Percentiles rank a stretch among this genome's conserved stretches.
Conservation (phyloP, 495 filamentous ascomycete species). For the Aspergillus kassunensis region DNA sequence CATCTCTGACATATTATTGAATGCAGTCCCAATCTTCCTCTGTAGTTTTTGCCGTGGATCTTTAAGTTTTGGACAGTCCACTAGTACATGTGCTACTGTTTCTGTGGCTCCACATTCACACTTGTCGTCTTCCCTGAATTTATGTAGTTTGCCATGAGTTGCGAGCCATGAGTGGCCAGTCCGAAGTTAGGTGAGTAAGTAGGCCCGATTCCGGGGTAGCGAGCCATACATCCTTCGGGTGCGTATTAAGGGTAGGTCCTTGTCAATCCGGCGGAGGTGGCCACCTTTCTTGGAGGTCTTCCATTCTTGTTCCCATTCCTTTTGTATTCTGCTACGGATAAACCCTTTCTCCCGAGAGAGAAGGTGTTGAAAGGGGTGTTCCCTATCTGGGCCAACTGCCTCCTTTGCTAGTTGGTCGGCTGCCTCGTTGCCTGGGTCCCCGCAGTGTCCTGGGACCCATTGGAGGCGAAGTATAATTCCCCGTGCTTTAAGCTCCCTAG, state of each 20-base stretch:
- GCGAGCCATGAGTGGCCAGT: slow-evolving; percentile 18
- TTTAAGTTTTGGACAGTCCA: slow-evolving; percentile 7
- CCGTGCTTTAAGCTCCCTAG: slow-evolving; percentile 5
- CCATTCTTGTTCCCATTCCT: slow-evolving; percentile 7
- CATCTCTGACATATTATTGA: slow-evolving; percentile 24
- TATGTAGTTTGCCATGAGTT: slow-evolving; percentile 6
- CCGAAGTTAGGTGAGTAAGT: slow-evolving; percentile 11
- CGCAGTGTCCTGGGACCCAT: slow-evolving; percentile 13
- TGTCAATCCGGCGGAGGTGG: slow-evolving; percentile 15
- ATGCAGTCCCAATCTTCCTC: slow-evolving; percentile 19
- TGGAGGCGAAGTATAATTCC: slow-evolving; percentile 9
- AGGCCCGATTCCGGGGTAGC: slow-evolving; percentile 7
- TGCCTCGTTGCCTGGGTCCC: slow-evolving; percentile 7
- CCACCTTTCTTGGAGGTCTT: slow-evolving; percentile 11
- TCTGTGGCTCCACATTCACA: slow-evolving; percentile 11
- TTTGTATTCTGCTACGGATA: slow-evolving; percentile 8
- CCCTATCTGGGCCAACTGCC: slow-evolving; percentile 7
- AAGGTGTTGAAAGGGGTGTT: slow-evolving; percentile 15
- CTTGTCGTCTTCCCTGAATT: slow-evolving; percentile 7
- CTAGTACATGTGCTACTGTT: slow-evolving; percentile 3
- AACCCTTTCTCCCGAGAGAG: slow-evolving; percentile 12
- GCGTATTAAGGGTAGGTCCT: slow-evolving; percentile 5
- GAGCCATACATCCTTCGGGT: slow-evolving; percentile 13
- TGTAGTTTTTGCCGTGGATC: slow-evolving; percentile 15
- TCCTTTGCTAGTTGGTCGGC: slow-evolving; percentile 14